These are phyloP conservation scores for Monilinia polystroma DNA, from an alignment of 2,329 filamentous ascomycete genomes.

Conservation along the genomic window DNA sequence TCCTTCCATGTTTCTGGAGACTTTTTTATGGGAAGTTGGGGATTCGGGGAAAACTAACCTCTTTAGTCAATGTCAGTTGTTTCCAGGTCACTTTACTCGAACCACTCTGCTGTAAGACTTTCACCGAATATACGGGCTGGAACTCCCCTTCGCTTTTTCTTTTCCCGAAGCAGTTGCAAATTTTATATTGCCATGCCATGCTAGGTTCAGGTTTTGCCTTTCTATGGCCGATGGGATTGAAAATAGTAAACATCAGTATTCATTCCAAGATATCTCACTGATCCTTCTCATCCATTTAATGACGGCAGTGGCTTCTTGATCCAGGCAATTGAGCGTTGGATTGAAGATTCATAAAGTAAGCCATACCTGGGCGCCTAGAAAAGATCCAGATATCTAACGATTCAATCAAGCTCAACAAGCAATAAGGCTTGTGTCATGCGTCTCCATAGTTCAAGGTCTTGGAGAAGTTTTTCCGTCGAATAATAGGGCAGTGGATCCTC, in stretches of 20 bases:
- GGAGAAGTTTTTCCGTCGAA: constrained; percentile 15
- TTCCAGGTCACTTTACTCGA: neutral
- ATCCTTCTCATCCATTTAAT: neutral
- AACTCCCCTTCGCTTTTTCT: neutral
- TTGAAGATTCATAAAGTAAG: neutral
- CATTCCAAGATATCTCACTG: neutral
- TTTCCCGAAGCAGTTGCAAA: neutral
- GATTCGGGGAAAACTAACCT: constrained; percentile 15
- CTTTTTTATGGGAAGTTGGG: constrained; percentile 5
- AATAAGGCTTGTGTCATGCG: constrained; percentile 8
- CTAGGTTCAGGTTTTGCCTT: neutral
- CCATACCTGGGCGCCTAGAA: constrained; percentile 13
- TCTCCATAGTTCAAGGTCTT: neutral
- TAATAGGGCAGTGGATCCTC: neutral
- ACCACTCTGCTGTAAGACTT: neutral
- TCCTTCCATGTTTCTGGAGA: constrained; percentile 9
- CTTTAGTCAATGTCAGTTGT: neutral
- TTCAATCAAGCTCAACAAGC: neutral
- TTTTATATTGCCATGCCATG: neutral
- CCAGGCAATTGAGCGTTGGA: neutral
- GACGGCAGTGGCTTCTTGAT: constrained; percentile 6
- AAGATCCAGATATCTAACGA: neutral
- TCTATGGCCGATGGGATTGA: no score
- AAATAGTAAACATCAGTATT: neutral
- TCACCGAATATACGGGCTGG: neutral